Evolutionary conservation across 805 yeast genomes (phyloP), one percentile per base, ranked within the genome.

Genomic region (Zygosaccharomyces gambellarensis): DNA sequence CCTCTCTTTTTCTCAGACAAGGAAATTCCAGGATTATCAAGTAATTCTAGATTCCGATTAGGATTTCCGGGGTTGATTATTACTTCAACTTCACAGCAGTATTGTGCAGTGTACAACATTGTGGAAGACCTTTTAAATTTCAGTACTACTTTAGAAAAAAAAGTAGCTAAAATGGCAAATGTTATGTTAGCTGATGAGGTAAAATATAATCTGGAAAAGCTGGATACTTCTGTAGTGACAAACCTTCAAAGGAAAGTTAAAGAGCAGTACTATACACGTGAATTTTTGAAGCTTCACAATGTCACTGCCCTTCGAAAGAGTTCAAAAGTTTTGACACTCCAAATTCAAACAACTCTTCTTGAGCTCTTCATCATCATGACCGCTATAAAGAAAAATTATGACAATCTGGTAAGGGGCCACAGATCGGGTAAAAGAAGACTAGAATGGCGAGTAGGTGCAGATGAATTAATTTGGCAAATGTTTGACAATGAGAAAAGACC

Each of bases 381-480:
- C 23, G 75, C 79, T 0, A 65, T 73, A 10, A 71, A 71, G 43
- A 59, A 60, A 39, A 67, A 61, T 43, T 60, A 70, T 50, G 58
- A 69, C 51, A 49, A 65, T 49, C 45, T 62, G 23, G 63, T 63
- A 9, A 60, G 52, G 21, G 54, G 53, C 4, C 50, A 51, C n/a
- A 55, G 50, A 12, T 53, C 52, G 9, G 41, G 47, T 3, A 55
- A 46, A 62, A 56, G 55, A 34, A 57, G 54, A 28, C 42, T 80
- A 14, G 82, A 78, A 53, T 75, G 78, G 79, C 61, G 64, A n/a
- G 63, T 76, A 4, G 65, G 71, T 9, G 76, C 84, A 0, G 83
- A 79, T 53, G 79, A 80, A 51, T 65, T 83, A 7, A 74, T 78
- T n/a, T 74, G 85, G 75, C 83, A 81, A 51, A 62, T 83, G 45